Evolutionary conservation across 106 monocot species (phyloP), one percentile per base, ranked within the genome.

Genomic region (Platanthera guangdongensis): DNA sequence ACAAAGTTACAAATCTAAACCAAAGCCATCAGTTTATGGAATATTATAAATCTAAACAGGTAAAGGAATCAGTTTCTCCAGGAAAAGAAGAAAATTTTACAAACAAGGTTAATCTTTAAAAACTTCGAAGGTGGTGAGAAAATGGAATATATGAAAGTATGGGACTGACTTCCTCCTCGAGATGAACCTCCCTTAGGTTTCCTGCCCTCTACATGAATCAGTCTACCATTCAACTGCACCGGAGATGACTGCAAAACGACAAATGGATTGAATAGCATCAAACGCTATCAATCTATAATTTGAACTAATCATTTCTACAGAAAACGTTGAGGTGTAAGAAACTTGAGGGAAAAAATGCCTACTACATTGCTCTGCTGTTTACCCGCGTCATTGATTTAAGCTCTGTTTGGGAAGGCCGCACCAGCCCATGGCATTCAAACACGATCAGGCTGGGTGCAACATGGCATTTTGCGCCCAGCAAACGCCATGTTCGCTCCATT

Each of bases 191-290:
- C 80, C 65, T 86, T 86, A 67, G 87, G 85, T 83, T 83, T 87
- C 54, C 85, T 80, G 46, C 72, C 90, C 62, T 90, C 90, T 9
- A 90, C 83, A 81, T 85, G 65, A 52, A 90, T 70, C 52, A 51
- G 79, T 19, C 77, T 73, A 12, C 90, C 90, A 79, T 87, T 85
- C 53, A 90, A 16, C 55, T 81, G 49, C 39, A 90, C 51, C 7
- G 90, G 87, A 77, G 90, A 87, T 57, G 87, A 87, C 90, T 90
- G 72, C 22, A 77, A 47, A 76, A 67, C 12, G 19, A 78, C 47
- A 67, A 6, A 65, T 57, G 14, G 3, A 68, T 13, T 53, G 14
- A 53, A 14, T 10, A 53, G 14, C 8, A 53, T 53, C 53, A 14
- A 53, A 8, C 8, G 4, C 14, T 8, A 53, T 14, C 12, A 53